Evolutionary conservation across 495 filamentous ascomycete species (phyloP).

Genomic region (Pyrenopolyporus hunteri): DNA sequence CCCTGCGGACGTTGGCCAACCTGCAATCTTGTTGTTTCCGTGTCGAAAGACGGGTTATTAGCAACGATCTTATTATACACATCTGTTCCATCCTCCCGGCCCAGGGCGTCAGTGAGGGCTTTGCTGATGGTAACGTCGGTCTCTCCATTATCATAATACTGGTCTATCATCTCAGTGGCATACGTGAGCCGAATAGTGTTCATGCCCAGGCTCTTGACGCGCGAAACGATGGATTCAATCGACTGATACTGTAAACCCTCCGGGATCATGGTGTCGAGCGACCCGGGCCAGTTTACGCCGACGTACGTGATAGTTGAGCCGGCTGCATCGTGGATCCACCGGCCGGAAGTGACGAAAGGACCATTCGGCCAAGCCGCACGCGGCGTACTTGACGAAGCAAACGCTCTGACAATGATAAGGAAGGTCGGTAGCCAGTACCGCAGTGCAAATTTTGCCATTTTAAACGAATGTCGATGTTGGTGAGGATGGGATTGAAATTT

Average conservation of each 20-base stretch:
- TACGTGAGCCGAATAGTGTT: constrained; percentile 63
- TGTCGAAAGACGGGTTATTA: constrained; percentile 55
- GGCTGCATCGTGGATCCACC: constrained; percentile 57
- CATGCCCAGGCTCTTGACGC: constrained; percentile 58
- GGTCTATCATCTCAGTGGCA: constrained; percentile 62
- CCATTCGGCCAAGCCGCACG: constrained; percentile 42
- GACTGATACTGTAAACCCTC: constrained; percentile 64
- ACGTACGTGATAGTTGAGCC: constrained; percentile 55
- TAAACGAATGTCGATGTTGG: constrained; percentile 19
- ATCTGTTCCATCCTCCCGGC: constrained; percentile 47
- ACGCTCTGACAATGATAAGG: constrained; percentile 8
- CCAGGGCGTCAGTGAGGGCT: constrained; percentile 53
- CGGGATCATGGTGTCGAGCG: constrained; percentile 61
- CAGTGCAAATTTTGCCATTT: constrained; percentile 12
- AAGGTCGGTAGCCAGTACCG: constrained; percentile 11
- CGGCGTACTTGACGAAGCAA: constrained; percentile 18
- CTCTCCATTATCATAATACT: constrained; percentile 57
- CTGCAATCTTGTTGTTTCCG: constrained; percentile 53
- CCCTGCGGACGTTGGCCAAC: constrained; percentile 17
- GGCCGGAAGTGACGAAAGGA: constrained; percentile 46
- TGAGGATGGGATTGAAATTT: constrained; percentile 11
- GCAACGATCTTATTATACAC: constrained; percentile 49
- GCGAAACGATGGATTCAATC: constrained; percentile 54
- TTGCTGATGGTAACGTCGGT: constrained; percentile 53
- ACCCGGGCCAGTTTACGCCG: constrained; percentile 64